These are phyloP conservation scores for Populus hybrid DNA, from an alignment of 441 rosid genomes.

Conservation along the genomic window DNA sequence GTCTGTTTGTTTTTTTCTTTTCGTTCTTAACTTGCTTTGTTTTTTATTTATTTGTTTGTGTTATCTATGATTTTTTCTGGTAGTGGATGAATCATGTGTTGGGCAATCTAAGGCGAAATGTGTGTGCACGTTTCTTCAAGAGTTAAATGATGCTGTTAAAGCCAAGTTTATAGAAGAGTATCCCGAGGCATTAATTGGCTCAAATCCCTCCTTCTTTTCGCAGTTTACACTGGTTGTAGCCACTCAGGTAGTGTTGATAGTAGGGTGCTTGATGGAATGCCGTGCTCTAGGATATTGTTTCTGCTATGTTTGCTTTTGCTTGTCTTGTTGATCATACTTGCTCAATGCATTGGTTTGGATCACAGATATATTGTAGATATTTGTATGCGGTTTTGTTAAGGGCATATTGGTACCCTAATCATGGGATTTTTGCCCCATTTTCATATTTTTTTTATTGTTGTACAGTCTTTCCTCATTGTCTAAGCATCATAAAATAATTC, in stretches of 20 bases:
- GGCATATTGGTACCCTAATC: neutral
- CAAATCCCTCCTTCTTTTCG: slow-evolving; percentile 74
- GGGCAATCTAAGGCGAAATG: slow-evolving; percentile 85
- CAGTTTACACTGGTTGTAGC: slow-evolving; percentile 91
- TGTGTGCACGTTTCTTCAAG: slow-evolving; percentile 85
- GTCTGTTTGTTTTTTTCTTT: neutral
- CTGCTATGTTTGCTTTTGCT: neutral
- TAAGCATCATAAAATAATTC: neutral
- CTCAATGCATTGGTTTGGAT: neutral
- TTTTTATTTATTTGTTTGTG: slow-evolving; percentile 4
- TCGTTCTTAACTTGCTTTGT: neutral
- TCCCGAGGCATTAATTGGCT: slow-evolving; percentile 56
- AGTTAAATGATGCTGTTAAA: slow-evolving; percentile 85
- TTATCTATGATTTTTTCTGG: slow-evolving; percentile 22
- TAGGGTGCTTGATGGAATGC: neutral
- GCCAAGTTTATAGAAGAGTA: slow-evolving; percentile 78
- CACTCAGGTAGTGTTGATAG: slow-evolving; percentile 57
- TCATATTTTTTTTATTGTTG: neutral
- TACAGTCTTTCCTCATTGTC: neutral
- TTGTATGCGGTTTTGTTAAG: slow-evolving; percentile 1
- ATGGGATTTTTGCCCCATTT: neutral
- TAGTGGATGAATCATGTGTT: slow-evolving; percentile 80
- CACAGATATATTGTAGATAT: neutral
- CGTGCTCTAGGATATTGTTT: neutral
- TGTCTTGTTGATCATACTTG: neutral